Evolutionary conservation across 495 filamentous ascomycete species (phyloP), one percentile per base, ranked within the genome.

Genomic region (Podospora australis): DNA sequence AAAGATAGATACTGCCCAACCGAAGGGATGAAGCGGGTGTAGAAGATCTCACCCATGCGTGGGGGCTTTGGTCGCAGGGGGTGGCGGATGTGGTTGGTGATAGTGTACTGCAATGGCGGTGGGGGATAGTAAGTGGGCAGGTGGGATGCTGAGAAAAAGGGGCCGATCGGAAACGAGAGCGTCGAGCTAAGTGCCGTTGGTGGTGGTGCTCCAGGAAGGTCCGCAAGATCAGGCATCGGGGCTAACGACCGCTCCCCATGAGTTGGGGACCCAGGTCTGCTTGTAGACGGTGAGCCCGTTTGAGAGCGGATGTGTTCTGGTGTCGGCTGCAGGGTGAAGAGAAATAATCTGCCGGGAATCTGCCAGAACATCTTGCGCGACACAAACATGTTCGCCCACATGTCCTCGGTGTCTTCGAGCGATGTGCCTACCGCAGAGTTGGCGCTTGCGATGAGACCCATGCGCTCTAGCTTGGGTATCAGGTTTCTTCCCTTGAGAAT

Each of bases 61-160:
- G 88, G 87, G 0, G 92, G 91, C 54, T 95, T 95, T 28, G 88
- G 86, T 0, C 92, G 82, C 21, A 96, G 65, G 0, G 92, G 94
- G 63, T 97, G 92, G 3, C 90, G 83, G 20, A 91, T 70, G 35
- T 81, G 77, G 59, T 86, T 79, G 6, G 87, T 90, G 50, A 87
- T 80, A 20, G 75, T 85, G 65, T 88, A 96, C 51, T 90, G 86
- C 2, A 86, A 70, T 6, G 89, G 87, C 3, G 84, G 72, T 1
- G 90, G 88, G 5, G 90, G 90, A 57, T 86, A 96, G 66, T 89
- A 96, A 0, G 90, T 95, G 43, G 90, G 90, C 4, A 95, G 74
- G 62, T 95, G 85, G 49, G 84, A 90, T 6, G 73, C 70, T 25
- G 84, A 91, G 16, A 79, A 78, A 63, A 88, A 95, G 0, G 86